A percentile compares a stretch with the other conserved stretches of the same genome.
These are phyloP conservation scores for Linnemannia elongata DNA, from an alignment of 192 early-diverging fungal species.

Conservation along the genomic window DNA sequence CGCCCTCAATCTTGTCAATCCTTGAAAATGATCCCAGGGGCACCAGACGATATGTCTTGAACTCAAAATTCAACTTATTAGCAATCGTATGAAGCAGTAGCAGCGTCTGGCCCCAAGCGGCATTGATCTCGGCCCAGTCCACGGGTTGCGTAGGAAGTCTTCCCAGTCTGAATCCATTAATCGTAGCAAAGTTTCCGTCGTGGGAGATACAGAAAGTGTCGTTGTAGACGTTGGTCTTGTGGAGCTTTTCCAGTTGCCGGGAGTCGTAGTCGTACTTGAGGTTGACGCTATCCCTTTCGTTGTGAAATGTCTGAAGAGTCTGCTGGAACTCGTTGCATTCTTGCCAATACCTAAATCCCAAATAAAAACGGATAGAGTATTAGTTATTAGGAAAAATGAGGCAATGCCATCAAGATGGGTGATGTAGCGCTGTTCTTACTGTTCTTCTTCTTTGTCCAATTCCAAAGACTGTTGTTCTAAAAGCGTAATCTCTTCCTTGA, in stretches of 20 bases:
- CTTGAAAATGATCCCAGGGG: conserved; percentile 94
- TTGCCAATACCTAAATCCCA: conserved; percentile 68
- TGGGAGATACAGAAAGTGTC: conserved; percentile 93
- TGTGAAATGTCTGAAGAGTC: conserved; percentile 72
- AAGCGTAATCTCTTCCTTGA: conserved; percentile 60
- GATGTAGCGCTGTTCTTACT: conserved; percentile 38
- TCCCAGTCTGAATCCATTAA: conserved; percentile 94
- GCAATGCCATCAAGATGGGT: not conserved
- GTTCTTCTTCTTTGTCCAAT: conserved; percentile 72
- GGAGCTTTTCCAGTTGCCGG: conserved; percentile 83
- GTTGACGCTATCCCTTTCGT: conserved; percentile 85
- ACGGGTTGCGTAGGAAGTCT: conserved; percentile 82
- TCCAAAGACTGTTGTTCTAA: conserved; percentile 68
- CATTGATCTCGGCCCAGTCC: conserved; percentile 98
- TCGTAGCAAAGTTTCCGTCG: conserved; percentile 89
- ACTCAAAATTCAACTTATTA: conserved; percentile 84
- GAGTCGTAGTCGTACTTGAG: conserved; percentile 83
- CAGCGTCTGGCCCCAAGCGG: conserved; percentile 92
- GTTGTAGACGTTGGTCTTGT: conserved; percentile 95
- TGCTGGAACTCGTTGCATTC: conserved; percentile 81
- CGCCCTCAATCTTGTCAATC: conserved; percentile 87
- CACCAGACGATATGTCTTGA: conserved; percentile 86
- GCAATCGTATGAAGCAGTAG: conserved; percentile 91
- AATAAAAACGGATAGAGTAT: not conserved
- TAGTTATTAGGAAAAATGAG: not conserved